phyloP scores from a whole-genome alignment of 257 asterid genomes.

The Nicotiana tomentosiformis region DNA sequence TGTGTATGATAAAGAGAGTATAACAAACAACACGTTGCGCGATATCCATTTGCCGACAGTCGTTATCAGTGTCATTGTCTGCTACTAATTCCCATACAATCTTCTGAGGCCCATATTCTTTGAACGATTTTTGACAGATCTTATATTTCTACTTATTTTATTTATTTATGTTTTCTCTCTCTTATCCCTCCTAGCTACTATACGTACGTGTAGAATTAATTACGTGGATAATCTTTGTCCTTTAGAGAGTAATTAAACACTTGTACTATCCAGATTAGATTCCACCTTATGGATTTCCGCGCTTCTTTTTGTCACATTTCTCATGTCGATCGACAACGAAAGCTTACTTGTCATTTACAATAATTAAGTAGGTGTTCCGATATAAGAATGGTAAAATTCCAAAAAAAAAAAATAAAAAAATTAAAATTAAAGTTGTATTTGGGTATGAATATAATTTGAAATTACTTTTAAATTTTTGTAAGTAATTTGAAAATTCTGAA shows the following conservation, averaged over 20 bases:
- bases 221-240: neutral
- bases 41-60: conserved; percentile 1
- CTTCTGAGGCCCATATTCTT: neutral
- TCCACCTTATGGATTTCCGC: neutral
- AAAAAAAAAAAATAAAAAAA: too few species aligned
- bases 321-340: neutral
- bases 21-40: neutral
- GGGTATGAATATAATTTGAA: too few species aligned
- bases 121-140: neutral
- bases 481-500: too few species aligned
- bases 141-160: neutral
- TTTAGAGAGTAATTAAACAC: neutral
- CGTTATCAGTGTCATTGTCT: neutral
- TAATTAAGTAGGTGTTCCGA: too few species aligned
- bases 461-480: too few species aligned
- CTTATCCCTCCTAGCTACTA: neutral
- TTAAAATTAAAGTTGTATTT: too few species aligned
- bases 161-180: neutral
- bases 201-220: neutral
- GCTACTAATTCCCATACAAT: neutral
- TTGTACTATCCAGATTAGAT: too few species aligned
- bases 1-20: neutral
- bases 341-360: neutral
- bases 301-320: neutral
- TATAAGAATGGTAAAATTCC: too few species aligned